These are phyloP conservation scores for Botrytis galanthina DNA, from an alignment of 2,329 filamentous ascomycete species.

Conservation along the genomic window DNA sequence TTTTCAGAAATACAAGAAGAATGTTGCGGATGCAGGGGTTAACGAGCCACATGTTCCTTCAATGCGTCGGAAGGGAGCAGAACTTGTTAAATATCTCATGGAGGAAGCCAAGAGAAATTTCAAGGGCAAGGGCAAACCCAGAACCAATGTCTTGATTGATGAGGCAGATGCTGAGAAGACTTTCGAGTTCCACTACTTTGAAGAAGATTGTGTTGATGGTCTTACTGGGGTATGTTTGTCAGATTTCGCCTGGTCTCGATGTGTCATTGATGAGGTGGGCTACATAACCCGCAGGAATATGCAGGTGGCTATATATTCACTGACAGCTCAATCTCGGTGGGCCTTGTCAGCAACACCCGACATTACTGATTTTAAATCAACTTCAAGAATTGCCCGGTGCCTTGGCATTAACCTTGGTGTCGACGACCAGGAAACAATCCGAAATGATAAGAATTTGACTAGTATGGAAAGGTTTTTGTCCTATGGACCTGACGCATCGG, in stretches of 20 bases:
- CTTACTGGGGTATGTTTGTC: not conserved
- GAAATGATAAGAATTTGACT: conserved; percentile 6
- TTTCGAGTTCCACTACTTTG: not conserved
- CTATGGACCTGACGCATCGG: conserved; percentile 5
- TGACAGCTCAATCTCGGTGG: conserved; percentile 2
- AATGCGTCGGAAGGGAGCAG: not conserved
- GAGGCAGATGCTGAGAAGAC: not conserved
- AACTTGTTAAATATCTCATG: not conserved
- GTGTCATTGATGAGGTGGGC: not conserved
- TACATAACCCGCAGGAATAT: not conserved
- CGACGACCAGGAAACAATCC: not conserved
- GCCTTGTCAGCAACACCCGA: conserved; percentile 12
- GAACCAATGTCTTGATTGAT: not conserved
- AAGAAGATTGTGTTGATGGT: not conserved
- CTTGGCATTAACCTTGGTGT: conserved; percentile 11
- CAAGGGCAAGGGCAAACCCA: not conserved
- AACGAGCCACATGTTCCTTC: not conserved
- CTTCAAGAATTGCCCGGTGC: not conserved
- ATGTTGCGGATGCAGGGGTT: not conserved
- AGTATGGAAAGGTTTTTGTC: not conserved
- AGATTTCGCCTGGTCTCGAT: not conserved
- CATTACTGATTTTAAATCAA: not conserved
- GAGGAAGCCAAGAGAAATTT: not conserved
- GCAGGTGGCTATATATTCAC: not conserved
- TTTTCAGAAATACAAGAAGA: not conserved